Evolutionary conservation across 1,284 basidiomycete genomes (phyloP), one percentile per base, ranked within the genome.

Genomic region (Cutaneotrichosporon sp.): DNA sequence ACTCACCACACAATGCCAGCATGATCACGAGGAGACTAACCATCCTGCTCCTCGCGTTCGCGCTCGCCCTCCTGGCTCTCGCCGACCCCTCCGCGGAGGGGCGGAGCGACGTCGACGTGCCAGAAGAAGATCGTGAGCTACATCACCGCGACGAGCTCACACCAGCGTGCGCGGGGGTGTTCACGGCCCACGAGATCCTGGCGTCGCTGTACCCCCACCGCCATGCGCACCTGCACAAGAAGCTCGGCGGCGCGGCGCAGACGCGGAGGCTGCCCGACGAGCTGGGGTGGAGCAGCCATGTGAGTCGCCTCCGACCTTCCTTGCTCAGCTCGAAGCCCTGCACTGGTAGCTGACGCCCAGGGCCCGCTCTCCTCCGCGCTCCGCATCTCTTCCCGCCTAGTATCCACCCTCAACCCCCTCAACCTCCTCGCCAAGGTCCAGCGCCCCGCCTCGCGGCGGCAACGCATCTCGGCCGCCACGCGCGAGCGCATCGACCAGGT

Each of bases 401-500:
- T 73, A 27, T 57, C 65, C 51, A 45, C 63, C 3, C 49, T 89
- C 47, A 66, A 67, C 43, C 63, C 61, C 18, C 38, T 64, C 45
- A 56, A 58, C 43, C 18, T 56, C 14, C 27, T 63, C 20, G 4
- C 13, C 42, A 47, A 54, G 31, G n/a, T 65, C 13, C 61, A 42
- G 33, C 42, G 33, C 42, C 62, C 45, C 58, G 56, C 18, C 46
- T 56, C 33, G 33, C 58, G 51, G 63, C 67, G 29, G 27, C 59
- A 22, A 31, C 63, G 56, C n/a, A 45, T 54, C 14, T 25, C 58
- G 33, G 61, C 62, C 46, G 64, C 63, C 24, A 64, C 69, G 38
- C 62, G 66, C 24, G 70, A 71, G n/a, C 67, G 70, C 50, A 86
- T 88, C 3, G 86, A 90, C 68, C 90, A 89, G 71, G 86, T 91